A percentile compares a stretch with the other conserved stretches of the same genome.
These are phyloP conservation scores for Plasmodium cynomolgi DNA, from an alignment of 169 alveolate genomes.

Conservation along the genomic window DNA sequence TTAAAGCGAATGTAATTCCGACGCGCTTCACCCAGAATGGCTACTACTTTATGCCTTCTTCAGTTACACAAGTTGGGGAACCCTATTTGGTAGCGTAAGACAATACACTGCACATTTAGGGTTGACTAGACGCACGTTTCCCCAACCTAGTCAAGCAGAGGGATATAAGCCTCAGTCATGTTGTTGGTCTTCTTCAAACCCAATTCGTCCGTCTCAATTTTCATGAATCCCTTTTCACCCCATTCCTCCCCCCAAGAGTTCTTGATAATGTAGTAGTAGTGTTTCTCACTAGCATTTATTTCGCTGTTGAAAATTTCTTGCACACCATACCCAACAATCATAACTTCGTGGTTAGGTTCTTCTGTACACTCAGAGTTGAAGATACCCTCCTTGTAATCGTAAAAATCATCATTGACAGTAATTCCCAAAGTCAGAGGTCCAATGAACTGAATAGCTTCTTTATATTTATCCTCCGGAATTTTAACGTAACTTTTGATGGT, in stretches of 20 bases:
- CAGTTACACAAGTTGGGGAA: not conserved
- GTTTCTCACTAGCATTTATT: constrained; percentile 23
- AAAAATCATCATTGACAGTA: constrained; percentile 88
- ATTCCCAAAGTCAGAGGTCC: constrained; percentile 91
- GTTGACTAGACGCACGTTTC: not conserved
- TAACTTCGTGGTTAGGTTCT: constrained; percentile 86
- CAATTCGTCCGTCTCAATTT: constrained; percentile 77
- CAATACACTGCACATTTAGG: not conserved
- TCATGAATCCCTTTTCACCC: constrained; percentile 89
- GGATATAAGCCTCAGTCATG: not conserved
- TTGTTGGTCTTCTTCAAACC: constrained; percentile 73
- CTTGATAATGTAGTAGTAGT: constrained; percentile 85
- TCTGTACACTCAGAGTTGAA: constrained; percentile 79
- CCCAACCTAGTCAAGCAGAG: not conserved
- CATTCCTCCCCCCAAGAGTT: constrained; percentile 89
- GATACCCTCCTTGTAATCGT: constrained; percentile 87
- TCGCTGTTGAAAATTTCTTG: constrained; percentile 20
- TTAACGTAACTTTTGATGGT: constrained; percentile 26
- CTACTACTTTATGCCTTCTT: not conserved
- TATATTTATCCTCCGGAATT: constrained; percentile 37
- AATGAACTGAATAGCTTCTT: constrained; percentile 76
- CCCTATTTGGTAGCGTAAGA: not conserved
- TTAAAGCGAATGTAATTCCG: too few relatives aligned
- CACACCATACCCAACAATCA: constrained; percentile 88
- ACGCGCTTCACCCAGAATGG: not conserved